These are phyloP conservation scores for Lathyrus sativus DNA, from an alignment of 306 rosid species.

Conservation along the genomic window DNA sequence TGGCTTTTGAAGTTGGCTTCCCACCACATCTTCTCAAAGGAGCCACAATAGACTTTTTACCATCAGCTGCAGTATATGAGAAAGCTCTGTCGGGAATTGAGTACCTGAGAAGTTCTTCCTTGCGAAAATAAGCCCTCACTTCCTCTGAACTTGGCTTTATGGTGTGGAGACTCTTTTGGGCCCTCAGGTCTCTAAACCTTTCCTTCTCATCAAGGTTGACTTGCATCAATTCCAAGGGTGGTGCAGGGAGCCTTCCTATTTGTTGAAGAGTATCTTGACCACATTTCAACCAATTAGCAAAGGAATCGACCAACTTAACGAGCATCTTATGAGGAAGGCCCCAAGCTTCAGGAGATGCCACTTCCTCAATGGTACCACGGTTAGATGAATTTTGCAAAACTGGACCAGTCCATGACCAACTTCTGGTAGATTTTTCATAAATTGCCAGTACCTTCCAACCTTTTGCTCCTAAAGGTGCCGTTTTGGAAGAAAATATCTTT, in stretches of 20 bases:
- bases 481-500: conserved; percentile 90
- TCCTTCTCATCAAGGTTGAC: conserved; percentile 95
- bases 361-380: conserved; percentile 74
- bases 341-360: conserved; percentile 91
- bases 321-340: conserved; percentile 93
- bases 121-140: conserved; percentile 87
- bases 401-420: conserved; percentile 97
- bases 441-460: conserved; percentile 88
- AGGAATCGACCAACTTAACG: conserved; percentile 93
- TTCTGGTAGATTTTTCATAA: conserved; percentile 74
- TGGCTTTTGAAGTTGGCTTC: conserved; percentile 98
- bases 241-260: conserved; percentile 96
- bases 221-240: conserved; percentile 91
- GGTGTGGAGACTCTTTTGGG: conserved; percentile 98
- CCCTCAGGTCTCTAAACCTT: conserved; percentile 93
- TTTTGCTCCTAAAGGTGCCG: conserved; percentile 96
- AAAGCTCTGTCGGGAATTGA: conserved; percentile 99
- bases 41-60: conserved; percentile 95
- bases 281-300: conserved; percentile 98
- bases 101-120: conserved; percentile 94
- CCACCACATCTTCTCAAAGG: conserved; percentile 99
- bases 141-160: conserved; percentile 88
- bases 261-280: conserved; percentile 98
- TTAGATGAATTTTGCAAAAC: conserved; percentile 58
- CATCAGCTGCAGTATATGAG: conserved; percentile 96